Conservation (phyloP, 768 basidiomycete genomes). For the Kwoniella botswanensis region DNA sequence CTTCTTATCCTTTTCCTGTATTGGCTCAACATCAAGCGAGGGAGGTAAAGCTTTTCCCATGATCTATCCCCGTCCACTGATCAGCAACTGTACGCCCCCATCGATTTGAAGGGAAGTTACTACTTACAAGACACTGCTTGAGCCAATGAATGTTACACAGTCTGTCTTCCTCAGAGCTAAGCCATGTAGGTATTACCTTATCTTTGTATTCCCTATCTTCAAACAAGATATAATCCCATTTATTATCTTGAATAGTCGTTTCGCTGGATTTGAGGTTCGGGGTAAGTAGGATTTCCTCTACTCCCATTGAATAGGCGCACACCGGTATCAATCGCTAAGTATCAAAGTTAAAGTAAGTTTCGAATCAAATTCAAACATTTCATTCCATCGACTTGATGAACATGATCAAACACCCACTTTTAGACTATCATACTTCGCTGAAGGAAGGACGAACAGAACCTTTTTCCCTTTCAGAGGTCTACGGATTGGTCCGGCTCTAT, state of each 20-base stretch:
- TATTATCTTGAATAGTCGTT: conserved; percentile 19
- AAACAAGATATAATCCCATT: conserved; percentile 36
- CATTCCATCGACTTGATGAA: too few species aligned
- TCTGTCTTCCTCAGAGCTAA: conserved; percentile 15
- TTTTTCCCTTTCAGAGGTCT: conserved; percentile 35
- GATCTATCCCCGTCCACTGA: conserved; percentile 21
- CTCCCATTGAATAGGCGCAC: conserved; percentile 80
- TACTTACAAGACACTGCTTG: conserved; percentile 55
- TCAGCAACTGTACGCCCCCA: not conserved
- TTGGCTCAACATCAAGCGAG: conserved; percentile 1
- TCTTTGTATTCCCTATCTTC: conserved; percentile 32
- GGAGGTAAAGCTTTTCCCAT: conserved; percentile 31
- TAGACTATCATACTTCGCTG: conserved; percentile 17
- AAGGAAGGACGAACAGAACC: conserved; percentile 31
- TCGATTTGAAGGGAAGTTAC: not conserved
- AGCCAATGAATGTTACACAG: conserved; percentile 47
- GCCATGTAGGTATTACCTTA: conserved; percentile 2
- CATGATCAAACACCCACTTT: conserved; percentile 22
- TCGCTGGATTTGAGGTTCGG: conserved; percentile 13
- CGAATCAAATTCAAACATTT: not conserved
- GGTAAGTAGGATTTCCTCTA: conserved; percentile 62
- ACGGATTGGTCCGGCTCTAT: conserved; percentile 20
- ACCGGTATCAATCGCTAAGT: conserved; percentile 61
- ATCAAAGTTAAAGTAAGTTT: not conserved
- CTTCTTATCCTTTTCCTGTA: not conserved